Evolutionary conservation across 495 filamentous ascomycete species (phyloP).

Genomic region (Penicillium ucsense): DNA sequence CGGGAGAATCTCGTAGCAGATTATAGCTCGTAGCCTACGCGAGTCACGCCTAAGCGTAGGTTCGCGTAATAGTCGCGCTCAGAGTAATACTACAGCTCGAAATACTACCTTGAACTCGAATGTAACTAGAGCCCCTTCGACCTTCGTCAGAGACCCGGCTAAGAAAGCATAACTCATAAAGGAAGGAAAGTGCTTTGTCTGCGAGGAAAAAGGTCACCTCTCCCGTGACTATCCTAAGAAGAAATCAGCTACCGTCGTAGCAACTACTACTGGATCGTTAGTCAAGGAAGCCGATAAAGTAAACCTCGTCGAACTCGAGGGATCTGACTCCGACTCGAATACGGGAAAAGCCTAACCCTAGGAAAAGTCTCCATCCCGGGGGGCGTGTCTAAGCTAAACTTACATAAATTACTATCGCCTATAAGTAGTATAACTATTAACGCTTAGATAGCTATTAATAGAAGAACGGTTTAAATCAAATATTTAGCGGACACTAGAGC

Average conservation of each 20-base stretch:
- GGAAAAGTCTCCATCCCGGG: neutral
- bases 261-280: neutral
- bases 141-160: neutral
- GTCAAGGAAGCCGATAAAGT: neutral
- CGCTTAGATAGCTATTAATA: neutral
- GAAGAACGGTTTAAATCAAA: neutral
- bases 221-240: neutral
- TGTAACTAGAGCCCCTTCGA: neutral
- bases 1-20: no score
- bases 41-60: no score
- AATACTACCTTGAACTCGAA: neutral
- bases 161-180: neutral
- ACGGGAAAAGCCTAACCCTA: neutral
- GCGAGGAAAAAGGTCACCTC: neutral
- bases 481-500: neutral
- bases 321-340: neutral
- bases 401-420: neutral
- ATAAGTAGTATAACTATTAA: neutral
- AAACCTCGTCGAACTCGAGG: neutral
- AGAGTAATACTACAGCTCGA: no score
- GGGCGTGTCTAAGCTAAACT: neutral
- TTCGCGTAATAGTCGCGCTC: no score
- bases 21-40: no score
- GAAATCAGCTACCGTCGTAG: neutral
- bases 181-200: neutral